Evolutionary conservation across 371 early-diverging fungal genomes (phyloP).

Genomic region (Circinella umbellata): DNA sequence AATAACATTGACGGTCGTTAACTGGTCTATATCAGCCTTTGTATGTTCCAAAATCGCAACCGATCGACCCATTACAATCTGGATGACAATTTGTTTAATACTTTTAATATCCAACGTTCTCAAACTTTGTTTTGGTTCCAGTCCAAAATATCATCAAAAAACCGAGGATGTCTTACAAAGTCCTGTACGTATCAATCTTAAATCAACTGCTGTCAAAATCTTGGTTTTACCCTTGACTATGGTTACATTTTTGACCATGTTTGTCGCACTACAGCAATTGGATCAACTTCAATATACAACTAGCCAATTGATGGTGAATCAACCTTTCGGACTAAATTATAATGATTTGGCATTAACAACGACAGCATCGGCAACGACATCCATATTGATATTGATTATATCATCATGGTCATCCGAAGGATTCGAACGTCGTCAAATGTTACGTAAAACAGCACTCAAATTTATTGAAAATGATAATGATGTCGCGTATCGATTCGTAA

Average conservation of each 20-base stretch:
- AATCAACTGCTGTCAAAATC: constrained; percentile 47
- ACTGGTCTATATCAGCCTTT: constrained; percentile 54
- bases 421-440: constrained; percentile 40
- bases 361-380: background rate
- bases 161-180: constrained; percentile 41
- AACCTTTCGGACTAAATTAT: constrained; percentile 30
- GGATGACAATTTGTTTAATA: constrained; percentile 56
- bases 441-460: constrained; percentile 51
- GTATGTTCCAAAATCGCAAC: constrained; percentile 47
- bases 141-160: constrained; percentile 49
- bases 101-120: constrained; percentile 52
- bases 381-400: constrained; percentile 52
- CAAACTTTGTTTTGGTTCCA: constrained; percentile 55
- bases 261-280: constrained; percentile 53
- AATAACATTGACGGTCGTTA: constrained; percentile 55
- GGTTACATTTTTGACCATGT: constrained; percentile 56
- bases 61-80: constrained; percentile 55
- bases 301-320: constrained; percentile 35
- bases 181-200: constrained; percentile 35
- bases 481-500: constrained; percentile 57
- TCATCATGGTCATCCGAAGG: constrained; percentile 60
- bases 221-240: constrained; percentile 55
- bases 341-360: constrained; percentile 25
- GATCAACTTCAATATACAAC: constrained; percentile 51
- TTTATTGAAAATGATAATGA: constrained; percentile 35